Base-by-base conservation (phyloP, 2,329 filamentous ascomycete species). In the Juglanconis oblonga region DNA sequence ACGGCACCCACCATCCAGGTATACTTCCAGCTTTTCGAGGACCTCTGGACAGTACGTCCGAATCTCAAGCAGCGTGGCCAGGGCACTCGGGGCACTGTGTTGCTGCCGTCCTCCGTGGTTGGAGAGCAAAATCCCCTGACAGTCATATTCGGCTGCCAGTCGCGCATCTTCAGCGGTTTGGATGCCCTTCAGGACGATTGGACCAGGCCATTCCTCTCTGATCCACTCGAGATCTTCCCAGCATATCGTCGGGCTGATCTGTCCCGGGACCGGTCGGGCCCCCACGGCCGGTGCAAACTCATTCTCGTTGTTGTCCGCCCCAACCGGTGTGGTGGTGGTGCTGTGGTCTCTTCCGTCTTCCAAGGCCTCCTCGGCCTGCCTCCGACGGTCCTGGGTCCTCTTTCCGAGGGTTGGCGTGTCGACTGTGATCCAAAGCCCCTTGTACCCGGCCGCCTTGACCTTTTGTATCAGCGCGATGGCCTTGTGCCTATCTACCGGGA, bases 1-100 rank as follows among this genome's bases (percentile, higher is more conserved):
- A 40, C 79, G 76, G 35, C 86, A 76, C 0, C 83, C 83, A 4
- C 82, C 81, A 57, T 86, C 83, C 5, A 85, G 70, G 56, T 78
- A 80, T 2, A 86, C 76, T 65, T 85, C 79, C 65, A 85, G 72
- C 49, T 75, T 72, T 17, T 76, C 73, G 49, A 84, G 78, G 1
- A 85, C 72, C 38, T 79, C 74, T 0, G 81, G 81, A 17, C 77
- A 79, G 57, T 77, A 77, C 55, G 77, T 76, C 35, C 81, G 81
- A 57, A 85, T 77, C 65, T 86, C 82, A 2, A 86, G 69, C 1
- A 86, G 68, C 0, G 79, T 64, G 3, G 55, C 50, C 33, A 64
- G 36, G 6, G 52, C 62, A n/a, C 42, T 58, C 42, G 59, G 62
- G 38, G 62, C 58, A 5, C 55, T 62, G 42, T 56, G 58, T 35